phyloP scores from a whole-genome alignment of 768 basidiomycete genomes.

The Dictyophora rubrovolvata region DNA sequence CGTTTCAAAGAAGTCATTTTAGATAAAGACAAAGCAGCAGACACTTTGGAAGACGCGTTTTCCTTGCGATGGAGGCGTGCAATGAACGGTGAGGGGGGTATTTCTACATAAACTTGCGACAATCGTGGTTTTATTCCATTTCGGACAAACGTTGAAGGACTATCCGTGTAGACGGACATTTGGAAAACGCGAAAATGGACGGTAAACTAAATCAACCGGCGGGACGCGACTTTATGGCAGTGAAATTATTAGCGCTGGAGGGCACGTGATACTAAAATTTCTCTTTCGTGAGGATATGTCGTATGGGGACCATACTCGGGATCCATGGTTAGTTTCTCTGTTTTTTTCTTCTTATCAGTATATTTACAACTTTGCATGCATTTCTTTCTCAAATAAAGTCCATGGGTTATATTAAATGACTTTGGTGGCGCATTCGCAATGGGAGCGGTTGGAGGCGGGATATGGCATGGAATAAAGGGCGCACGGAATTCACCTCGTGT shows the following conservation, averaged over 20 bases:
- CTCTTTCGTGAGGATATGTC: constrained; percentile 41
- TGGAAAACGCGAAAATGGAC: not conserved
- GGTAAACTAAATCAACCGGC: not conserved
- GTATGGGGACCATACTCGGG: constrained; percentile 86
- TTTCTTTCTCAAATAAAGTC: constrained; percentile 39
- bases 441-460: constrained; percentile 95
- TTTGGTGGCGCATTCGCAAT: constrained; percentile 96
- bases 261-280: constrained; percentile 8
- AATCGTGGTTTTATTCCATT: constrained; percentile 17
- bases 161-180: not conserved
- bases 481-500: constrained; percentile 94
- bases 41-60: constrained; percentile 9
- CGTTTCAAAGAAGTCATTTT: constrained; percentile 37
- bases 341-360: constrained; percentile 5
- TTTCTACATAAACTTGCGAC: constrained; percentile 47
- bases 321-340: constrained; percentile 63
- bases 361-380: too few relatives aligned
- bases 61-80: not conserved
- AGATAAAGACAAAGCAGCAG: constrained; percentile 12
- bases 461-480: constrained; percentile 99
- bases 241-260: not conserved
- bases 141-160: not conserved
- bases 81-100: constrained; percentile 40
- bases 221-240: not conserved
- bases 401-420: constrained; percentile 98